These are phyloP conservation scores for Russula foetens DNA, from an alignment of 768 basidiomycete species.

Conservation along the genomic window DNA sequence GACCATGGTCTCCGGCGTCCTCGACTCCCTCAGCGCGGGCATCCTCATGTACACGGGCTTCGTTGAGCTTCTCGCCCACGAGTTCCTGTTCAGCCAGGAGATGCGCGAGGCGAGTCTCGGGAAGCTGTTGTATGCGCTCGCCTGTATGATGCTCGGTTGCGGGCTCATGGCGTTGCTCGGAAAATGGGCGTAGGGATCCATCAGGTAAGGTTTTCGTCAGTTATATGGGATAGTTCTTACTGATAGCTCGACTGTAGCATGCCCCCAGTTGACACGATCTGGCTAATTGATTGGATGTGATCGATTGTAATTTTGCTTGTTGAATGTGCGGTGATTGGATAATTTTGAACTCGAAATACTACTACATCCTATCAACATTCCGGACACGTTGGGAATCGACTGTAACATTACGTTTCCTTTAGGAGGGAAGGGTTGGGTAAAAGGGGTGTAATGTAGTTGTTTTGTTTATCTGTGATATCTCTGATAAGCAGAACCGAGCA, in stretches of 20 bases:
- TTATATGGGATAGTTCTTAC: not conserved
- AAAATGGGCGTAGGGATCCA: constrained; percentile 60
- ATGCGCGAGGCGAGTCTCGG: constrained; percentile 65
- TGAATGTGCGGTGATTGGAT: no score
- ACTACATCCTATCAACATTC: no score
- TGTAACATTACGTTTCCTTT: no score
- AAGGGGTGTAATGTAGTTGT: no score
- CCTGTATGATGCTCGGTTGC: constrained; percentile 75
- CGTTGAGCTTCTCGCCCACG: constrained; percentile 90
- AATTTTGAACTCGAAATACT: no score
- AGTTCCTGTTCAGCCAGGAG: constrained; percentile 85
- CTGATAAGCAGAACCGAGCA: no score
- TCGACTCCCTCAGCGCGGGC: constrained; percentile 82
- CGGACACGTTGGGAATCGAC: no score
- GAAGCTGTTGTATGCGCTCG: constrained; percentile 63
- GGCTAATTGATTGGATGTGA: not conserved
- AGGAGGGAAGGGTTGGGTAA: no score
- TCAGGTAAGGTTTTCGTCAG: not conserved
- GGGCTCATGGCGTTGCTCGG: constrained; percentile 90
- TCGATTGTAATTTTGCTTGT: no score
- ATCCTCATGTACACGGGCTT: constrained; percentile 84
- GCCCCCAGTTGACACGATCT: not conserved
- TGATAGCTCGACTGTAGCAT: no score
- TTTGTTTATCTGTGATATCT: no score
- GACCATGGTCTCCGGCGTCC: constrained; percentile 72